Percentiles rank a stretch among this genome's conserved stretches.
phyloP scores from a whole-genome alignment of 106 monocot species.

The Acanthochlamys bracteata region DNA sequence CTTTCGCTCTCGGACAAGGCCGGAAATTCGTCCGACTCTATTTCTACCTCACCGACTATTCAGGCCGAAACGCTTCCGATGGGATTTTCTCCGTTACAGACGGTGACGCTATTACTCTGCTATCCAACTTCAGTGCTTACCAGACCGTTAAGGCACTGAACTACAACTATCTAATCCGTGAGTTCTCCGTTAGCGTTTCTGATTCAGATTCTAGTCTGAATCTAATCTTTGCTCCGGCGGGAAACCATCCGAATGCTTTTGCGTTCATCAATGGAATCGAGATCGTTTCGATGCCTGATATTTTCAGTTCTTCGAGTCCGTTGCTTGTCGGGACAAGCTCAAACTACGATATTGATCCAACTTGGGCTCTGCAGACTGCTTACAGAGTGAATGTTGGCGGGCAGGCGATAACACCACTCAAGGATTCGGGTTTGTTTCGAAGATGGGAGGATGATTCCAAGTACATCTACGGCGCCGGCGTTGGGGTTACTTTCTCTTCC shows the following conservation, averaged over 20 bases:
- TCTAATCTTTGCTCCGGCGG: constrained; percentile 56
- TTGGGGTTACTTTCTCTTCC: constrained; percentile 40
- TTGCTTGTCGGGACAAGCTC: constrained; percentile 5
- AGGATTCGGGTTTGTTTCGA: constrained; percentile 42
- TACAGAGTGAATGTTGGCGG: constrained; percentile 82
- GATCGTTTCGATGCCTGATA: constrained; percentile 51
- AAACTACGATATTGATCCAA: constrained; percentile 19
- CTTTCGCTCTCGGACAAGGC: constrained; percentile 46
- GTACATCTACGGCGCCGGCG: constrained; percentile 37
- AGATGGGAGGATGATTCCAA: constrained; percentile 46
- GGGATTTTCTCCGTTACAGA: constrained; percentile 58
- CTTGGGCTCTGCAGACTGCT: constrained; percentile 40
- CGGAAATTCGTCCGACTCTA: constrained; percentile 66
- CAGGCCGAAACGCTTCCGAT: constrained; percentile 17
- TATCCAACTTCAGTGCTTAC: constrained; percentile 58
- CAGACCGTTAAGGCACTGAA: constrained; percentile 41
- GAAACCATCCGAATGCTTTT: constrained; percentile 22
- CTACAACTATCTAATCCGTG: constrained; percentile 32
- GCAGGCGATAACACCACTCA: constrained; percentile 23
- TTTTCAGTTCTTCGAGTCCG: constrained; percentile 18
- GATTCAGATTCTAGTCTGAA: constrained; percentile 23
- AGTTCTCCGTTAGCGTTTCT: constrained; percentile 57
- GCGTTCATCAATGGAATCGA: constrained; percentile 88
- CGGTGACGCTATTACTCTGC: constrained; percentile 33
- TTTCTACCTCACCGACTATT: constrained; percentile 53